Conservation (phyloP, 345 rosid species). For the Aquilaria yunnanensis region DNA sequence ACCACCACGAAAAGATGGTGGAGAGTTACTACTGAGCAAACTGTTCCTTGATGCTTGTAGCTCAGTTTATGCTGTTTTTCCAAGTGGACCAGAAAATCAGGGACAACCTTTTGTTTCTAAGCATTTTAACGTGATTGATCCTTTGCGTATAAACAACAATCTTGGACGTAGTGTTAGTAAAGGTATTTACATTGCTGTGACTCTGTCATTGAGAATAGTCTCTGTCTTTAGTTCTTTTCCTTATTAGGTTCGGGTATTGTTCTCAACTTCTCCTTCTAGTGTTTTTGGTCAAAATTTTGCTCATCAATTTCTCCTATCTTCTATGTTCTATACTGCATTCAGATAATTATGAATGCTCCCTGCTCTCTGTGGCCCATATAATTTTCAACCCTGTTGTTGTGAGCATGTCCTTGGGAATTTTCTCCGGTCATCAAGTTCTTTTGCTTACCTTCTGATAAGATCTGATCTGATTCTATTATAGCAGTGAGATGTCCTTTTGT, state of each 20-base stretch:
- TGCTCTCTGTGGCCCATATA: neutral
- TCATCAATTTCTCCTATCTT: too few relatives aligned
- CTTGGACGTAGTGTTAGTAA: constrained; percentile 57
- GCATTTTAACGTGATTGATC: constrained; percentile 57
- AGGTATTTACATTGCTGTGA: constrained; percentile 24
- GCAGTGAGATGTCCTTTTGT: too few relatives aligned
- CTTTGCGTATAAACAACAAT: constrained; percentile 54
- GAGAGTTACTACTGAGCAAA: constrained; percentile 36
- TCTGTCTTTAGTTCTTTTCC: neutral
- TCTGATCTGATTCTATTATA: neutral
- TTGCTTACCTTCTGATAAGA: neutral
- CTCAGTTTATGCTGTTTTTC: constrained; percentile 35
- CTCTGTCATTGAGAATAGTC: neutral
- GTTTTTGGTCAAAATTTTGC: neutral
- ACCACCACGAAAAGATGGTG: constrained; percentile 47
- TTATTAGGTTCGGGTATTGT: too few relatives aligned
- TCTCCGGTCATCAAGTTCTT: too few relatives aligned
- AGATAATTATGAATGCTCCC: too few relatives aligned
- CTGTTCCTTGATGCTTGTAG: constrained; percentile 45
- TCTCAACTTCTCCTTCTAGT: neutral
- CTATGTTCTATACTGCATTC: too few relatives aligned
- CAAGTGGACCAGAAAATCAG: constrained; percentile 34
- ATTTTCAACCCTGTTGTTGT: neutral
- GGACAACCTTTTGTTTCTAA: constrained; percentile 38
- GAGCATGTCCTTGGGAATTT: neutral